Conservation (phyloP, 164 flowering plant genomes). For the Nymphaea colorata region DNA sequence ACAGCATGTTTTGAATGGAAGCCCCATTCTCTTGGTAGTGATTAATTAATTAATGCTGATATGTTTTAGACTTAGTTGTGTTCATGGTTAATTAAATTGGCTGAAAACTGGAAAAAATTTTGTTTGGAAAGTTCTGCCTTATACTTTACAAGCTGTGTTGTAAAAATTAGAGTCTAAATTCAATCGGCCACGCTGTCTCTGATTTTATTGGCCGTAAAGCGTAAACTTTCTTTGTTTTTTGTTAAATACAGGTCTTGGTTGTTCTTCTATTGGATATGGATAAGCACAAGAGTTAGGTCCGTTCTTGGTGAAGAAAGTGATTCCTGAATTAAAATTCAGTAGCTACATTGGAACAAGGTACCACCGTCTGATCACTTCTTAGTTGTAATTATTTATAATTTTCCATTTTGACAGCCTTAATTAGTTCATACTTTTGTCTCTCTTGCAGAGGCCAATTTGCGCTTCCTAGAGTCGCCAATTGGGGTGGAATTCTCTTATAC, state of each 20-base stretch:
- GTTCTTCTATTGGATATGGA: constrained; percentile 13
- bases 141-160: no score
- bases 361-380: neutral
- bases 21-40: no score
- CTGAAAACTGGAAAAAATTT: no score
- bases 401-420: neutral
- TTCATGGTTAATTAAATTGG: no score
- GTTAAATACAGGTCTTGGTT: constrained; percentile 9
- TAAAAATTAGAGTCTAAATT: no score
- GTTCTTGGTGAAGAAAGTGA: constrained; percentile 5
- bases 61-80: no score
- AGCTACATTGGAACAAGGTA: constrained; percentile 6
- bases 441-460: constrained; percentile 12
- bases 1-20: no score
- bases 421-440: neutral
- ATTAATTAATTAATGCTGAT: no score
- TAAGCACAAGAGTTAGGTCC: constrained; percentile 15
- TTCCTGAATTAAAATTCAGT: constrained; percentile 4
- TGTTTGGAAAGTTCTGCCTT: no score
- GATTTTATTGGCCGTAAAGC: no score
- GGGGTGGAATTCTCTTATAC: constrained; percentile 13
- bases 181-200: no score
- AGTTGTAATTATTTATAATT: neutral
- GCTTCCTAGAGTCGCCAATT: constrained; percentile 11
- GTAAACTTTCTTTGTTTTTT: neutral